A percentile compares a stretch with the other conserved stretches of the same genome.
These are phyloP conservation scores for Rosa multiflora DNA, from an alignment of 306 rosid genomes.

Conservation along the genomic window DNA sequence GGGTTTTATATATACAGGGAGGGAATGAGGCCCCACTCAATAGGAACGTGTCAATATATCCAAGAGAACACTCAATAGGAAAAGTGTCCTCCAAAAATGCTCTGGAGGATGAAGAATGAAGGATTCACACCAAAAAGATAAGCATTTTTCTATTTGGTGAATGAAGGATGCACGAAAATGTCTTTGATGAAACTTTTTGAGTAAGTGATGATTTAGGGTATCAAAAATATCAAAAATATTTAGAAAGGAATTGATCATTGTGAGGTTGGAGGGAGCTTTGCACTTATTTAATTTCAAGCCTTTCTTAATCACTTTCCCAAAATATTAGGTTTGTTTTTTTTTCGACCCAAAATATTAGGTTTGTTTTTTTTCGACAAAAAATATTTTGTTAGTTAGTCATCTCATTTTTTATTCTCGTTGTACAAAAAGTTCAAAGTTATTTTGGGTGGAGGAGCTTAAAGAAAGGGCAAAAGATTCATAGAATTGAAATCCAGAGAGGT, in stretches of 20 bases:
- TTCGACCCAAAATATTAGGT: not conserved
- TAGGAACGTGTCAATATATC: constrained; percentile 48
- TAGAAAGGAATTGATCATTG: constrained; percentile 14
- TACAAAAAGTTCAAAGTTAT: not conserved
- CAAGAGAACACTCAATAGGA: constrained; percentile 16
- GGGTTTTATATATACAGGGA: constrained; percentile 57
- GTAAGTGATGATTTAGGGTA: not conserved
- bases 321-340: not conserved
- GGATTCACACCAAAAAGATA: not conserved
- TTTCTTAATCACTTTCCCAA: constrained; percentile 3
- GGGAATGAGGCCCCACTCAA: constrained; percentile 30
- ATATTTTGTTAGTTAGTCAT: not conserved
- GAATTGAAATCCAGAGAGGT: constrained; percentile 25
- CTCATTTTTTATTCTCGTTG: constrained; percentile 1
- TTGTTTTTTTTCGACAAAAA: no score
- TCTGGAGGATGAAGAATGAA: not conserved
- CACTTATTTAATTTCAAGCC: not conserved
- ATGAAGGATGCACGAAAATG: not conserved
- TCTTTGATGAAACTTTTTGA: not conserved
- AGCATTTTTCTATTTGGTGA: not conserved
- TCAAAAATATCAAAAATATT: not conserved
- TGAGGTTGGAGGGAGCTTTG: constrained; percentile 30
- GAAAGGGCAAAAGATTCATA: constrained; percentile 28
- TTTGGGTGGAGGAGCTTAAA: constrained; percentile 27
- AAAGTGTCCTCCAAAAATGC: constrained; percentile 16